Conservation (phyloP, 129 eudicot species). For the Flaveria brownii region DNA sequence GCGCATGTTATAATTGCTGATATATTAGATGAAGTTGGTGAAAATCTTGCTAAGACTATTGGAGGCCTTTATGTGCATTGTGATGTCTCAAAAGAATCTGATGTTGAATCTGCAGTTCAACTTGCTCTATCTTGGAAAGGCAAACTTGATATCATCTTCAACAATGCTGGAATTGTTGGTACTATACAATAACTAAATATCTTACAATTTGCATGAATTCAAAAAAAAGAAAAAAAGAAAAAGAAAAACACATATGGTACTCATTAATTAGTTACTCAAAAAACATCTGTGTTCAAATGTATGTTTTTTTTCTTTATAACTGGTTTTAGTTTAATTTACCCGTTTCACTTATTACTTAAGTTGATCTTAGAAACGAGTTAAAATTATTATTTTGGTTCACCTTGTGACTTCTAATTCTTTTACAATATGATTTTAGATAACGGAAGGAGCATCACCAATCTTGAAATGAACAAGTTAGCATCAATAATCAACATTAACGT, state of each 20-base stretch:
- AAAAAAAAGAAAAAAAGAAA: not conserved
- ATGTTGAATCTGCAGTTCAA: slow-evolving; percentile 62
- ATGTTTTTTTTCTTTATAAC: no score
- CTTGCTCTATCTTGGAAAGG: slow-evolving; percentile 76
- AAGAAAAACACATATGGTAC: not conserved
- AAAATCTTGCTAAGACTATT: slow-evolving; percentile 59
- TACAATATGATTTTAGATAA: slow-evolving; percentile 38
- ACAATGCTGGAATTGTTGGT: slow-evolving; percentile 75
- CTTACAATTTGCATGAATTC: no score
- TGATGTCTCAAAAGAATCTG: slow-evolving; percentile 72
- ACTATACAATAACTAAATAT: not conserved
- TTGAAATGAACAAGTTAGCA: slow-evolving; percentile 50
- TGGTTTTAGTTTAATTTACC: no score
- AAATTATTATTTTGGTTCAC: not conserved
- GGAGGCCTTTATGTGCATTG: slow-evolving; percentile 71
- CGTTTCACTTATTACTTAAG: no score
- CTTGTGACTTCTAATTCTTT: not conserved
- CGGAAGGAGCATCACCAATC: slow-evolving; percentile 70
- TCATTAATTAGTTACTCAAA: not conserved
- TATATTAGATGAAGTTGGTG: slow-evolving; percentile 65
- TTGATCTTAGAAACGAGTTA: not conserved
- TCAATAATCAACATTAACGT: slow-evolving; percentile 53
- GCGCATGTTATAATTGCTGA: slow-evolving; percentile 84
- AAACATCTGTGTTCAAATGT: no score
- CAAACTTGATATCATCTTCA: slow-evolving; percentile 75